Conservation (phyloP, 345 rosid genomes). For the Linum trigynum region DNA sequence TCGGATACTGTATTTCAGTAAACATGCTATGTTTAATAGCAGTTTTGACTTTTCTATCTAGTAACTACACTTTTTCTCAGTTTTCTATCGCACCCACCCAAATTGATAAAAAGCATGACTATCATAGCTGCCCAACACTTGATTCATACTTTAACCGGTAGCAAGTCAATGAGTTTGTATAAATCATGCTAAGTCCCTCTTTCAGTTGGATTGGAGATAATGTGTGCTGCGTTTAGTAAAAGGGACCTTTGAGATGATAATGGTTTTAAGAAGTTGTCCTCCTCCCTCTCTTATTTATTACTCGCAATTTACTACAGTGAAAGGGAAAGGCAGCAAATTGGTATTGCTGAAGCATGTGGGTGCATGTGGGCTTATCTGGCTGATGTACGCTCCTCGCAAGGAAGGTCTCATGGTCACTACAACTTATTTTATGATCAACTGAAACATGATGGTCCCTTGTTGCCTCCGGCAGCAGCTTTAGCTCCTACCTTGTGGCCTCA, state of each 20-base stretch:
- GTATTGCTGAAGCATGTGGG: conserved; percentile 60
- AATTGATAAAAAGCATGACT: no score
- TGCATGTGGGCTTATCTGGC: conserved; percentile 85
- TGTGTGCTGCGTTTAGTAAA: background rate
- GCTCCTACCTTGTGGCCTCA: conserved; percentile 98
- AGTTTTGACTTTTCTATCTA: no score
- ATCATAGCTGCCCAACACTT: background rate
- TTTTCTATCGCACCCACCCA: no score
- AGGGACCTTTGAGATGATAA: no score
- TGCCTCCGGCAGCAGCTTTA: conserved; percentile 96
- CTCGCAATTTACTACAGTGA: conserved; percentile 45
- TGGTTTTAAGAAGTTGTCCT: background rate
- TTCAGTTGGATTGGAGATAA: background rate
- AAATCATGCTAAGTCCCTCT: background rate
- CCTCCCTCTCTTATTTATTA: background rate
- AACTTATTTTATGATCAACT: conserved; percentile 68
- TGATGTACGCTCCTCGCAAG: conserved; percentile 53
- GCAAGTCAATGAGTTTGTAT: background rate
- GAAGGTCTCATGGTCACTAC: conserved; percentile 60
- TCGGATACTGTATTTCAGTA: no score
- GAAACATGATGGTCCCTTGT: conserved; percentile 45
- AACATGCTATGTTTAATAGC: no score
- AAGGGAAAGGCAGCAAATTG: conserved; percentile 70
- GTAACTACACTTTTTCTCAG: no score
- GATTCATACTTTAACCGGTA: background rate